phyloP scores from a whole-genome alignment of 139 green algal species.

The Cymbomonas tetramitiformis region DNA sequence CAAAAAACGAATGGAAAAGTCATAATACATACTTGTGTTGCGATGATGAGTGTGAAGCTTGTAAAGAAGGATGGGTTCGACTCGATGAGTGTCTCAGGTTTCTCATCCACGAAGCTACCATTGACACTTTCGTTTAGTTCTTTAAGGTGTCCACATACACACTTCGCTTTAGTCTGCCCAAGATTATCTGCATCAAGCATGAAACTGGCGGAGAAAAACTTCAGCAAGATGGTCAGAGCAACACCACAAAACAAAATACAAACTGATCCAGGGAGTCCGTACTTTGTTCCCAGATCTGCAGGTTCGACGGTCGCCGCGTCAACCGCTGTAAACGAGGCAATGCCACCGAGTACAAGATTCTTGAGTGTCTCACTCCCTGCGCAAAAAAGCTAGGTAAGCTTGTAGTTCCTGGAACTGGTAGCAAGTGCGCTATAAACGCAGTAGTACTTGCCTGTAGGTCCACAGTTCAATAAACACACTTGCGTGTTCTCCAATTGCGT shows the following conservation, averaged over 20 bases:
- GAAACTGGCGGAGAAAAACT: slow-evolving; percentile 5
- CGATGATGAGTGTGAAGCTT: slow-evolving; percentile 72
- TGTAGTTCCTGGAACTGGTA: no score
- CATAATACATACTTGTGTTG: no score
- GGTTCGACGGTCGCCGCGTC: slow-evolving; percentile 53
- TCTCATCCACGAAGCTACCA: slow-evolving; percentile 66
- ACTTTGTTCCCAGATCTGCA: slow-evolving; percentile 88
- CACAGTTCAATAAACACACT: no score
- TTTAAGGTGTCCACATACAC: slow-evolving; percentile 59
- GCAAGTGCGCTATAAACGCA: no score
- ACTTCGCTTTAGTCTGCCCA: slow-evolving; percentile 45
- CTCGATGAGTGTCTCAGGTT: slow-evolving; percentile 48
- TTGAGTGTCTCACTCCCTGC: slow-evolving; percentile 79
- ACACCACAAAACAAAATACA: neutral
- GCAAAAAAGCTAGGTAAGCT: no score
- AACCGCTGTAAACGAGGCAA: slow-evolving; percentile 82
- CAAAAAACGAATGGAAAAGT: no score
- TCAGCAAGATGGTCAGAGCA: no score
- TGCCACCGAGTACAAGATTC: slow-evolving; percentile 90
- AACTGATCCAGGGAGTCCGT: slow-evolving; percentile 69
- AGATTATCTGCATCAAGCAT: slow-evolving; percentile 30
- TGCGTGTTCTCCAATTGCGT: no score
- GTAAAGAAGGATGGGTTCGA: slow-evolving; percentile 69
- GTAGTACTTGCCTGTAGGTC: no score
- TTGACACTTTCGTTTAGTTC: slow-evolving; percentile 76